These are phyloP conservation scores for Ustilago trichophora DNA, from an alignment of 1,284 basidiomycete species.

Conservation along the genomic window DNA sequence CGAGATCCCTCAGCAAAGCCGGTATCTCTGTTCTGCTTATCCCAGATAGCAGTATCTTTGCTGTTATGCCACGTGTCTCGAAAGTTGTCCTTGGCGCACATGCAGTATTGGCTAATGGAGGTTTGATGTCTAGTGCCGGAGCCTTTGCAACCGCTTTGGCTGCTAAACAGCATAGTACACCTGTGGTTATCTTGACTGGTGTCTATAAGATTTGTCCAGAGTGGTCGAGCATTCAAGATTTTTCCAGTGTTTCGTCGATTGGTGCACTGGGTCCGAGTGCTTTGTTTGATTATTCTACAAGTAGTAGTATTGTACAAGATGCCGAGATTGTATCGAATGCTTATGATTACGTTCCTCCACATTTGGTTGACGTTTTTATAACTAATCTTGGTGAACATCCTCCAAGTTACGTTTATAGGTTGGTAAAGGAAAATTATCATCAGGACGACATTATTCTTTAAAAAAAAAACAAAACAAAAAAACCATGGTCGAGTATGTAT, in stretches of 20 bases:
- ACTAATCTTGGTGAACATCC: slow-evolving; percentile 77
- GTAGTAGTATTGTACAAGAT: slow-evolving; percentile 74
- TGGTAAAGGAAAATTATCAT: slow-evolving; percentile 65
- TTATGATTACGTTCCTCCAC: slow-evolving; percentile 92
- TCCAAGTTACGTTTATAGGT: slow-evolving; percentile 64
- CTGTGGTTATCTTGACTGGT: slow-evolving; percentile 91
- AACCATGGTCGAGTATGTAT: too few species aligned
- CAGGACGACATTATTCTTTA: slow-evolving; percentile 51
- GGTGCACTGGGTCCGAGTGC: slow-evolving; percentile 57
- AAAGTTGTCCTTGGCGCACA: slow-evolving; percentile 95
- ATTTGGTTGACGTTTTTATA: slow-evolving; percentile 90
- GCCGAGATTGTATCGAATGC: slow-evolving; percentile 90
- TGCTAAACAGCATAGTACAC: slow-evolving; percentile 89
- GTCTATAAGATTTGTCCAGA: slow-evolving; percentile 95
- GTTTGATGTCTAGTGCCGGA: slow-evolving; percentile 87
- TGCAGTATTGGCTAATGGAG: slow-evolving; percentile 92
- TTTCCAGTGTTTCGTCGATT: slow-evolving; percentile 3
- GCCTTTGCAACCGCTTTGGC: slow-evolving; percentile 85
- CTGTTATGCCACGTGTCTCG: slow-evolving; percentile 94
- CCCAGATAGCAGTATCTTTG: slow-evolving; percentile 92
- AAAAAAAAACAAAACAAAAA: slow-evolving; percentile 1
- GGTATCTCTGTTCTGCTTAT: slow-evolving; percentile 93
- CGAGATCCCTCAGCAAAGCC: slow-evolving; percentile 73
- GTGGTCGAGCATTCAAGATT: slow-evolving; percentile 76
- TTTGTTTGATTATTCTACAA: slow-evolving; percentile 69